These are phyloP conservation scores for Cytospora piceae DNA, from an alignment of 2,329 filamentous ascomycete genomes.

Conservation along the genomic window DNA sequence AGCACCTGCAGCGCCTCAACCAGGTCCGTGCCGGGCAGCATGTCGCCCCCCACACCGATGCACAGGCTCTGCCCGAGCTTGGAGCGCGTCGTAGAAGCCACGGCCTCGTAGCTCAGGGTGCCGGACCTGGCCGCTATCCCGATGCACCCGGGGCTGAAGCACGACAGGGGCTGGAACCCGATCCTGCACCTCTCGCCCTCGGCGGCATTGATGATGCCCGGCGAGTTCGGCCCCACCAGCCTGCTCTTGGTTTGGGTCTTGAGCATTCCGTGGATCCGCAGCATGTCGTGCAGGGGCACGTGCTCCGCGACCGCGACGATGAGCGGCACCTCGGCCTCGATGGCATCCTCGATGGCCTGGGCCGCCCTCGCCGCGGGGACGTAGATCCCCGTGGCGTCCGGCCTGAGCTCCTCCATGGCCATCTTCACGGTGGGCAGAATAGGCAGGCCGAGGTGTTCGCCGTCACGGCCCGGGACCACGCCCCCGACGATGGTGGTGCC, in stretches of 20 bases:
- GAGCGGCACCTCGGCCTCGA: conserved; percentile 77
- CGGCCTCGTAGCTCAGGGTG: conserved; percentile 79
- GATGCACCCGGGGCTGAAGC: conserved; percentile 71
- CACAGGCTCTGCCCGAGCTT: conserved; percentile 78
- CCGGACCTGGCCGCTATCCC: conserved; percentile 82
- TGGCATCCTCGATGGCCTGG: conserved; percentile 76
- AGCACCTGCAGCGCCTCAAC: conserved; percentile 71
- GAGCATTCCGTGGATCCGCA: conserved; percentile 71
- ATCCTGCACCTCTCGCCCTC: conserved; percentile 68
- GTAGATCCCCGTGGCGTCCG: conserved; percentile 79
- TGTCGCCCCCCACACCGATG: conserved; percentile 77
- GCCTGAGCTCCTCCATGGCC: conserved; percentile 72
- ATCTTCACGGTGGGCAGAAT: conserved; percentile 68
- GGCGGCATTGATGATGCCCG: conserved; percentile 76
- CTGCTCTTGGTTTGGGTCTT: conserved; percentile 72
- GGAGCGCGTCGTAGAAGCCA: conserved; percentile 73
- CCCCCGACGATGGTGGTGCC: conserved; percentile 81
- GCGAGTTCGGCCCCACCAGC: conserved; percentile 79
- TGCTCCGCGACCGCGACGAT: conserved; percentile 81
- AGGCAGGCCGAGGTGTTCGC: conserved; percentile 74
- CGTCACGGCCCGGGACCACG: conserved; percentile 71
- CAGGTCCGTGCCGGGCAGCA: conserved; percentile 75
- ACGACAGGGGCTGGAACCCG: conserved; percentile 77
- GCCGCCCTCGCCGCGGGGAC: conserved; percentile 76
- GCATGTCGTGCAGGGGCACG: conserved; percentile 76